A percentile compares a stretch with the other conserved stretches of the same genome.
Conservation (phyloP, 768 basidiomycete genomes). For the Kwoniella dendrophila region DNA sequence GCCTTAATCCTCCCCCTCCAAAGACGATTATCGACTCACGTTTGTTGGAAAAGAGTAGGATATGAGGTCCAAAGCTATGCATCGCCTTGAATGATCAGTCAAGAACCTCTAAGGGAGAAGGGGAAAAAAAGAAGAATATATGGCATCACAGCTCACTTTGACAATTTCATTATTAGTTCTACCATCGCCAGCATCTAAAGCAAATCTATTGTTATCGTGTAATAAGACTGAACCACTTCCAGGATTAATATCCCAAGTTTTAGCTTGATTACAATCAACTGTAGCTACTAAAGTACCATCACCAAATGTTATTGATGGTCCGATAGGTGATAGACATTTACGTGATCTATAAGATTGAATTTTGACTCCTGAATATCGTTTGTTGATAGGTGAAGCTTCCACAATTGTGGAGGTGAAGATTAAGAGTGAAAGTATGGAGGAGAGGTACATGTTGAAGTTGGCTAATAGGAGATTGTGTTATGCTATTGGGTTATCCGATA, state of each 20-base stretch:
- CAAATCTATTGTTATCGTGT: slow-evolving; percentile 7
- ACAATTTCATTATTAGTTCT: slow-evolving; percentile 20
- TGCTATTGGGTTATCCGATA: too few species aligned
- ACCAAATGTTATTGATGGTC: not conserved
- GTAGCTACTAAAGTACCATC: slow-evolving; percentile 16
- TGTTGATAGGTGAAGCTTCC: not conserved
- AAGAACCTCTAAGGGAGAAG: too few species aligned
- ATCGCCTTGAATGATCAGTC: too few species aligned
- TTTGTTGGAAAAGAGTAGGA: slow-evolving; percentile 28
- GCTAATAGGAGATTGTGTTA: too few species aligned
- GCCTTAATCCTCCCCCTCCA: not conserved
- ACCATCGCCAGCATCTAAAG: slow-evolving; percentile 25
- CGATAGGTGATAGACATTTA: slow-evolving; percentile 16
- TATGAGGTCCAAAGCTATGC: slow-evolving; percentile 30
- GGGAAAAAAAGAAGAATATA: too few species aligned
- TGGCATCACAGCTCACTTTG: too few species aligned
- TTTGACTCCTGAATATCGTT: slow-evolving; percentile 18
- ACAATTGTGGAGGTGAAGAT: too few species aligned
- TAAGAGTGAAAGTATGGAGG: too few species aligned
- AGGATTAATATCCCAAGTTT: slow-evolving; percentile 28
- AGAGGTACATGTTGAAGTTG: too few species aligned
- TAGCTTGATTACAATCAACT: slow-evolving; percentile 12
- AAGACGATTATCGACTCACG: slow-evolving; percentile 3
- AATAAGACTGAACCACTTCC: slow-evolving; percentile 23
- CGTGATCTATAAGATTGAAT: slow-evolving; percentile 23